Evolutionary conservation across 1,284 basidiomycete genomes (phyloP), one percentile per base, ranked within the genome.

Genomic region (Cerrena zonata): DNA sequence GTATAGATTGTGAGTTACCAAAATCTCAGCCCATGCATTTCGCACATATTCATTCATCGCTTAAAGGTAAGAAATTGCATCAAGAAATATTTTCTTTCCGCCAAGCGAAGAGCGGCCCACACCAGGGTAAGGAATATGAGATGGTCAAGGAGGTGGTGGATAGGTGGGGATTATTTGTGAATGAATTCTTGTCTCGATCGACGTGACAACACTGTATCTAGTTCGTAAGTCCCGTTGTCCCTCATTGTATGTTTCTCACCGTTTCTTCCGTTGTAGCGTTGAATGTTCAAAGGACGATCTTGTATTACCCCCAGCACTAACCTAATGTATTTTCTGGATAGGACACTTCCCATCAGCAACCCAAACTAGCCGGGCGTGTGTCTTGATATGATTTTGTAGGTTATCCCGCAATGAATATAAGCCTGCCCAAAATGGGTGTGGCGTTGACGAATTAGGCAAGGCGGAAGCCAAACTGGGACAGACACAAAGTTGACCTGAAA

Each of bases 11-110:
- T 73, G 53, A 57, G 70, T 67, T 22, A 22, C 41, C 21, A 11
- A n/a, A n/a, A 10, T 40, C 19, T 22, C 21, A 15, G 18, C 41
- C 41, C 23, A 21, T 27, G 38, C 5, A 26, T 37, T 19, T 47
- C 47, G 11, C 26, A 49, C 56, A 41, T 52, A 46, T 38, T 23
- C 30, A 2, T 50, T 13, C 15, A 4, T 25, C 45, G n/a, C n/a
- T 37, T 12, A 15, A 36, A 77, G 88, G 86, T 56, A 78, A 79
- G 10, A 67, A 58, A 7, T 58, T 75, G 19, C 88, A 91, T 64
- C 80, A 78, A 61, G 88, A 91, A 61, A 88, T 91, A 18, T 91
- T 91, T 60, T 68, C 82, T 24, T 87, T 90, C 58, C 66, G 67
- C 30, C 76, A 80, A 30, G 72, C 78, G 41, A 64, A 61, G 38